Conservation (phyloP, 75 land plant genomes). For the Pinus albicaulis region DNA sequence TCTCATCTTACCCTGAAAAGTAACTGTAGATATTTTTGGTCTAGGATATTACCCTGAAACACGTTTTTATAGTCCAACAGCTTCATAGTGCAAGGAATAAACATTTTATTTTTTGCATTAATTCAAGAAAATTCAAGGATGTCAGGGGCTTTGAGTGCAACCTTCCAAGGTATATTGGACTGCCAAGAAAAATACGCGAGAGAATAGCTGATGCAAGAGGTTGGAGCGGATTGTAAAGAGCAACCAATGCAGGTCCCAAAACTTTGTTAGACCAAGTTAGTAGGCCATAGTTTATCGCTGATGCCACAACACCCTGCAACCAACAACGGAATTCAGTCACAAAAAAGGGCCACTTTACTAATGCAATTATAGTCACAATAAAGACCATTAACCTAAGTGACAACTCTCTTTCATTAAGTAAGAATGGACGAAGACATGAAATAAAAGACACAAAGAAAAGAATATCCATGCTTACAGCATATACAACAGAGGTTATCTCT, state of each 20-base stretch:
- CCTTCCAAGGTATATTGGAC: slow-evolving; percentile 92
- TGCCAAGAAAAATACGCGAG: slow-evolving; percentile 76
- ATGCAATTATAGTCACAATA: neutral
- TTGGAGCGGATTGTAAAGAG: slow-evolving; percentile 91
- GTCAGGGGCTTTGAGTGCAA: slow-evolving; percentile 9
- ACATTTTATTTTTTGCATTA: too few species aligned
- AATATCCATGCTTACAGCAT: slow-evolving; percentile 64
- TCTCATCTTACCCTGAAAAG: too few species aligned
- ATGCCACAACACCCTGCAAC: slow-evolving; percentile 79
- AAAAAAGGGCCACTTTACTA: neutral
- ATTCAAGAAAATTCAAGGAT: too few species aligned
- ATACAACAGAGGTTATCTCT: slow-evolving; percentile 69
- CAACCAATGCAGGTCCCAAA: slow-evolving; percentile 88
- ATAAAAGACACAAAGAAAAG: neutral
- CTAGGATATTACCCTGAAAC: too few species aligned
- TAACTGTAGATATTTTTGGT: too few species aligned
- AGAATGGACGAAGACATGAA: neutral
- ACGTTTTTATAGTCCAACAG: too few species aligned
- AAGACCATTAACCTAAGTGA: neutral
- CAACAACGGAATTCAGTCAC: slow-evolving; percentile 3
- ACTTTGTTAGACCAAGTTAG: slow-evolving; percentile 91
- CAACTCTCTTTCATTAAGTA: neutral
- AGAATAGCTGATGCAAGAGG: slow-evolving; percentile 86
- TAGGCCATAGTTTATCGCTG: slow-evolving; percentile 87
- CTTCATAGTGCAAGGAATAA: too few species aligned